Evolutionary conservation across 306 rosid genomes (phyloP), one percentile per base, ranked within the genome.

Genomic region (Dryas drummondii): DNA sequence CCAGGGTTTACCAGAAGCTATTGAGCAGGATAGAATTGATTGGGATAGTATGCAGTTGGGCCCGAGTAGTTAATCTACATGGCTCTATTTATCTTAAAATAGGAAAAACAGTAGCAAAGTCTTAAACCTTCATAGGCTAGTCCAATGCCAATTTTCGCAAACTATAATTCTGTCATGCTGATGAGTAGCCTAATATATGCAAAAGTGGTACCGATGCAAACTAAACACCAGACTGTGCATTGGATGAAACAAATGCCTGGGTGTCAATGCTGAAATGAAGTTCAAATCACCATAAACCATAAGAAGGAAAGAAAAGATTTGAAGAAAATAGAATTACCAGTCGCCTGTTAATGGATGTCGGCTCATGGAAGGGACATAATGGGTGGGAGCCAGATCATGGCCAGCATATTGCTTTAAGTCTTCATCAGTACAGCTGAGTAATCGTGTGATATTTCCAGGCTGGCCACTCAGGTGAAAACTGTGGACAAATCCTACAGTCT

Each of bases 391-490:
- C 68, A 94, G 86, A 76, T 94, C 91, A 72, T 81, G 87, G 76
- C 97, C 99, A 74, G 86, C 76, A 78, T 94, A 94, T 69, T 85
- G 69, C 82, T 75, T 76, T 71, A 94, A 85, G 80, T 89, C 96
- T 70, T 88, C 91, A 49, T 86, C 91, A 0, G 94, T 84, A 81
- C 99, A 94, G 91, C 99, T 94, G 53, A 92, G 97, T 76, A 94
- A 92, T 71, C 97, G 90, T 19, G 99, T 94, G 74, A 94, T 84
- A 74, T 94, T 92, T 81, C 99, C 99, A 9, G 97, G 99, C 84
- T 94, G 99, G 67, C 97, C 96, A 71, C 97, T 90, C 51, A 32
- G 73, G 78, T 50, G 88, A 81, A 94, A 94, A 84, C 99, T 94
- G 84, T 94, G 97, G 77, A 94, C 80, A 64, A 94, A 84, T 71